A percentile compares a stretch with the other conserved stretches of the same genome.
These are phyloP conservation scores for Exophiala calicioides DNA, from an alignment of 2,329 filamentous ascomycete genomes.

Conservation along the genomic window DNA sequence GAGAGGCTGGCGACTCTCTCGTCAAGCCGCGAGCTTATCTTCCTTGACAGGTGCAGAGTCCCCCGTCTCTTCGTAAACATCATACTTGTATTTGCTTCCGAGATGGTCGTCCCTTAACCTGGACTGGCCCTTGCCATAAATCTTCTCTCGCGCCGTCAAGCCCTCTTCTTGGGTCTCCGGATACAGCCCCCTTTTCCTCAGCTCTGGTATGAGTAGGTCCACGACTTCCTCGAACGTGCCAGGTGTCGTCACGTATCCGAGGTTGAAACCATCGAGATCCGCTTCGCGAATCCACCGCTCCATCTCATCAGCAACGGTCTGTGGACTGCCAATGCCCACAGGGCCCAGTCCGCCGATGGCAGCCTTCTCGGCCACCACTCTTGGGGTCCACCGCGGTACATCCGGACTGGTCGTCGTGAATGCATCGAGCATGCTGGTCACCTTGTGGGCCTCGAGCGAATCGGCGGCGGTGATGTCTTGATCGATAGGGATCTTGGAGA, in stretches of 20 bases:
- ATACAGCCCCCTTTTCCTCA: slow-evolving; percentile 46
- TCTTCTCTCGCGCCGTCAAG: slow-evolving; percentile 59
- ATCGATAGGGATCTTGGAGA: slow-evolving; percentile 59
- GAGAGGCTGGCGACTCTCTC: background rate
- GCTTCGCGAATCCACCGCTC: slow-evolving; percentile 68
- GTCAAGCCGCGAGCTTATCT: slow-evolving; percentile 20
- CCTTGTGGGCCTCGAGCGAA: slow-evolving; percentile 55
- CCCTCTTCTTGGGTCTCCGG: slow-evolving; percentile 34
- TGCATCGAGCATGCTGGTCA: slow-evolving; percentile 52
- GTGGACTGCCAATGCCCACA: slow-evolving; percentile 57
- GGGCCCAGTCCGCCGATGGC: slow-evolving; percentile 54
- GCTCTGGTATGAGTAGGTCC: slow-evolving; percentile 51
- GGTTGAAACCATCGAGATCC: slow-evolving; percentile 73
- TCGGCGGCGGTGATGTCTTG: slow-evolving; percentile 59
- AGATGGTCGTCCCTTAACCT: slow-evolving; percentile 60
- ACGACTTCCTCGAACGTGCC: slow-evolving; percentile 57
- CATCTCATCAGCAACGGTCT: slow-evolving; percentile 66
- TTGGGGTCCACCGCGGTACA: slow-evolving; percentile 41
- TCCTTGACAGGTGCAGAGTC: slow-evolving; percentile 42
- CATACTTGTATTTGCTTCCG: slow-evolving; percentile 63
- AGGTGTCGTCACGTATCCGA: slow-evolving; percentile 53
- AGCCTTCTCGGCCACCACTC: slow-evolving; percentile 48
- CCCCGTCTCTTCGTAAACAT: slow-evolving; percentile 62
- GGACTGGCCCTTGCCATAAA: slow-evolving; percentile 62
- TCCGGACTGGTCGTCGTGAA: slow-evolving; percentile 53